Evolutionary conservation across 768 basidiomycete species (phyloP).

Genomic region (Trametes gibbosa): DNA sequence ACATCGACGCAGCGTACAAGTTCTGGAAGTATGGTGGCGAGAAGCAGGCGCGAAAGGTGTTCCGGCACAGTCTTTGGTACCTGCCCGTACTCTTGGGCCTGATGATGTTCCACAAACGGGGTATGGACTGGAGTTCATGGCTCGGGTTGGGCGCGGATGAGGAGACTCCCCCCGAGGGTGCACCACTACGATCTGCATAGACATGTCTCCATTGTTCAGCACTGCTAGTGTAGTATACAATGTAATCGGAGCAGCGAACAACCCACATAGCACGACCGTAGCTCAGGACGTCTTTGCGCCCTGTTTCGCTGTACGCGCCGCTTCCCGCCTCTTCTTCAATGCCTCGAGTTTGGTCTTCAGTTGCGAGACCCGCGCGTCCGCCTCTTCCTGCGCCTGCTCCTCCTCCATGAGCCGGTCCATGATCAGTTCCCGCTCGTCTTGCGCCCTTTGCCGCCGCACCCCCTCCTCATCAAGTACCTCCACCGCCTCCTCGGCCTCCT

Average conservation of each 20-base stretch:
- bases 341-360: conserved; percentile 68
- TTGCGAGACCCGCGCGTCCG: conserved; percentile 66
- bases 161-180: neutral
- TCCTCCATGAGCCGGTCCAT: conserved; percentile 85
- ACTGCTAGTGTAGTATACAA: conserved; percentile 6
- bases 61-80: conserved; percentile 85
- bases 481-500: conserved; percentile 25
- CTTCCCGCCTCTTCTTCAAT: conserved; percentile 47
- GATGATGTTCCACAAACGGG: conserved; percentile 95
- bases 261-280: neutral
- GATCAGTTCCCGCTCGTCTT: conserved; percentile 77
- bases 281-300: neutral
- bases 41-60: conserved; percentile 73
- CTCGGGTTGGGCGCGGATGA: conserved; percentile 33
- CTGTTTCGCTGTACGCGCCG: conserved; percentile 27
- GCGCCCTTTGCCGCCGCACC: conserved; percentile 49
- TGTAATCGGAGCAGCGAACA: neutral
- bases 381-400: conserved; percentile 85
- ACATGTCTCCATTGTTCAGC: neutral
- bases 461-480: conserved; percentile 45
- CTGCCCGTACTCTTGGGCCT: conserved; percentile 84
- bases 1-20: conserved; percentile 62
- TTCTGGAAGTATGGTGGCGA: conserved; percentile 76
- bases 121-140: conserved; percentile 74
- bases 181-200: neutral